Evolutionary conservation across 148 eudicot genomes (phyloP), one percentile per base, ranked within the genome.

Genomic region (Camellia lanceoleosa): DNA sequence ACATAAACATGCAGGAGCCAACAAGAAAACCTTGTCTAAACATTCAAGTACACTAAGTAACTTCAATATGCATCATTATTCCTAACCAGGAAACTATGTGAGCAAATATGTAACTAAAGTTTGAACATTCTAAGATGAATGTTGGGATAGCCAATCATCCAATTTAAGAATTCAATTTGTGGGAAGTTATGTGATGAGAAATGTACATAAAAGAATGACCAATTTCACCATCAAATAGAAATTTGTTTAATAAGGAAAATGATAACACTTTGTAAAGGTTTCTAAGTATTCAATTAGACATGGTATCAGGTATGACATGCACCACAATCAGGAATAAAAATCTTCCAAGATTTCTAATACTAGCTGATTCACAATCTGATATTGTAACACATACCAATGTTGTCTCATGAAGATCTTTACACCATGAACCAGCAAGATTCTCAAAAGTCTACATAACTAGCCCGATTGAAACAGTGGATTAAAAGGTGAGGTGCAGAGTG

Each of bases 1-100:
- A 23, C 55, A 75, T 6, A 69, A 60, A 71, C 78, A 76, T 68
- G n/a, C 7, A 68, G 55, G 51, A 68, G 19, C 52, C 49, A 47
- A 62, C n/a, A 46, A 62, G 16, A 61, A 62, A 43, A 18, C 52
- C 73, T 54, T 54, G 62, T 23, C 61, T 42, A 78, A 41, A 30
- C 51, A 2, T 78, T 46, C 62, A 66, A 52, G 18, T 44, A 20
- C 19, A 73, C 10, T n/a, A 52, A 20, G 13, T 58, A 7, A 3
- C 7, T 16, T 23, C 5, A 41, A 23, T 23, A 23, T 23, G 30
- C 30, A 23, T 23, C 30, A 23, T 23, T 23, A 23, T 23, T 23
- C 20, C 51, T 46, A 42, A 59, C 30, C 47, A 59, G 51, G 52
- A 74, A 62, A 59, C 13, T 59, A 42, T n/a, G 30, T 42, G 52